Evolutionary conservation across 2,329 filamentous ascomycete genomes (phyloP).

Genomic region (Fusarium sp.): DNA sequence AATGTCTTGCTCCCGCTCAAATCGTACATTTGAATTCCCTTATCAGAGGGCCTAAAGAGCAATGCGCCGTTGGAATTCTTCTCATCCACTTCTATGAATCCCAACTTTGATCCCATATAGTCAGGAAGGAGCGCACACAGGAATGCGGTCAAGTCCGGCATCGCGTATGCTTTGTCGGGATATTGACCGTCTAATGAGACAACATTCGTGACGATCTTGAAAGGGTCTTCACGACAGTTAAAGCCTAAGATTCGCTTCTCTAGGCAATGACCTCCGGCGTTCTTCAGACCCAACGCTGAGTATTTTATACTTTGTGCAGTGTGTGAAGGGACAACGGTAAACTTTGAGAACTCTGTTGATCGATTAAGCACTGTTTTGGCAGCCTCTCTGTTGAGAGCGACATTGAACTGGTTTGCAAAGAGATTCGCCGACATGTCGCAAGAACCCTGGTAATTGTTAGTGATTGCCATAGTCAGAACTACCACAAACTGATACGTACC

Average conservation of each 20-base stretch:
- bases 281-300: constrained; percentile 23
- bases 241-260: constrained; percentile 40
- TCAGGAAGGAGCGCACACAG: constrained; percentile 27
- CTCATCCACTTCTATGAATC: constrained; percentile 19
- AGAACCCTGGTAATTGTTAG: constrained; percentile 30
- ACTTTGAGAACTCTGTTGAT: constrained; percentile 29
- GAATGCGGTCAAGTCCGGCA: constrained; percentile 41
- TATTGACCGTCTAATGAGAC: constrained; percentile 35
- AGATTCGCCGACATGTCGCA: constrained; percentile 39
- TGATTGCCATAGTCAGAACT: not conserved
- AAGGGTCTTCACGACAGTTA: constrained; percentile 40
- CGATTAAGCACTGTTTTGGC: constrained; percentile 31
- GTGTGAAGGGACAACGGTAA: constrained; percentile 41
- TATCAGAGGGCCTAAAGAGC: constrained; percentile 23
- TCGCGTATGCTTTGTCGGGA: constrained; percentile 22
- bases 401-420: constrained; percentile 43
- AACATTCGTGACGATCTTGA: constrained; percentile 31
- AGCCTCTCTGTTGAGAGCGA: constrained; percentile 35
- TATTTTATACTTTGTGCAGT: constrained; percentile 42
- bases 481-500: constrained; percentile 9
- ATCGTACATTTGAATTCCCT: constrained; percentile 38
- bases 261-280: constrained; percentile 25
- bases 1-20: constrained; percentile 7
- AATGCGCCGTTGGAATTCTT: constrained; percentile 26
- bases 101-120: constrained; percentile 6